These are phyloP conservation scores for Albophoma yamanashiensis DNA, from an alignment of 2,329 filamentous ascomycete genomes.

Conservation along the genomic window DNA sequence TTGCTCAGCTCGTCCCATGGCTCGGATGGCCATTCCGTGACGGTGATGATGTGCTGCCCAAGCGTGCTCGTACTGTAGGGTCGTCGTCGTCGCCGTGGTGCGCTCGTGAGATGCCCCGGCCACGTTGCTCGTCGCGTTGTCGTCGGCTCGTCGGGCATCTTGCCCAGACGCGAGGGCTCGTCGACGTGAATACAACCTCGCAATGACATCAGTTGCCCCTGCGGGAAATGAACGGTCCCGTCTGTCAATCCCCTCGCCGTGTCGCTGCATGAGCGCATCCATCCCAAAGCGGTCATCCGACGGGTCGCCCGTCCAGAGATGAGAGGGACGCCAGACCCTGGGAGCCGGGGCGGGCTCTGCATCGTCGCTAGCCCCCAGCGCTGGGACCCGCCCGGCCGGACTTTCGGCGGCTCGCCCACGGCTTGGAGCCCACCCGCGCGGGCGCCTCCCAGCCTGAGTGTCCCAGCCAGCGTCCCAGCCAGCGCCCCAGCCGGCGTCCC, in stretches of 20 bases:
- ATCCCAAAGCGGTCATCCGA: conserved; percentile 1
- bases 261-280: neutral
- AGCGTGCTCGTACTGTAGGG: neutral
- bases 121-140: neutral
- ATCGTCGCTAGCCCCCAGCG: neutral
- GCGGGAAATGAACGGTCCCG: neutral
- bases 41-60: neutral
- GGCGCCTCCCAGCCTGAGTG: neutral
- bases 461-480: no score
- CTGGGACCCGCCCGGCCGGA: conserved; percentile 3
- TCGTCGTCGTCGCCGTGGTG: neutral
- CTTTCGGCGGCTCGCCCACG: conserved; percentile 2
- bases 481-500: no score
- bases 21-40: neutral
- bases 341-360: no score
- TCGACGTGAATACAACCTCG: neutral
- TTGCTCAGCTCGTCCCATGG: neutral
- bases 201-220: neutral
- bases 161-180: neutral
- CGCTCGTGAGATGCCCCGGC: neutral
- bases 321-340: neutral
- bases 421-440: neutral
- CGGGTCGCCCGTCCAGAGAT: neutral
- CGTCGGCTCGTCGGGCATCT: neutral
- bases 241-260: neutral